Base-by-base conservation (phyloP, 2,329 filamentous ascomycete species). In the Tolypocladium inflatum region DNA sequence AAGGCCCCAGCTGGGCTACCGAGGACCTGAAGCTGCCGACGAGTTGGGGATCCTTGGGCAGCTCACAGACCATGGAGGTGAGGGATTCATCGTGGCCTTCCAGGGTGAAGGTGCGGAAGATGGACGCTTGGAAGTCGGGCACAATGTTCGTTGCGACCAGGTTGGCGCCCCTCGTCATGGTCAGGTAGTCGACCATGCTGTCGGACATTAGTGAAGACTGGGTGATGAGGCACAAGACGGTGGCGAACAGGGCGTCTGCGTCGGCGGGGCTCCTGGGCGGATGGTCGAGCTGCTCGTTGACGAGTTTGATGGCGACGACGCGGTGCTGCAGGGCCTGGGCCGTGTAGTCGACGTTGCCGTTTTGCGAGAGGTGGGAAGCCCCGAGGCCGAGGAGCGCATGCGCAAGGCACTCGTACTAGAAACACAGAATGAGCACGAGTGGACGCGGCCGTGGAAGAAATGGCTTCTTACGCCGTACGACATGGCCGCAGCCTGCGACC, bases 371-470 rank as follows among this genome's bases (percentile, higher is more conserved):
- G 57, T 74, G 70, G 2, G 72, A 73, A 4, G 73, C 74, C 3
- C 70, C 73, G 4, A 75, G 66, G 1, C 67, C 73, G 1, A 75
- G 62, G 54, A 74, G 70, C 30, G 73, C 68, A 56, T 74, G 73
- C 38, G 72, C 66, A 21, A 75, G 62, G 54, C 66, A 73, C 26
- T 74, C 70, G 54, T 68, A 72, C 70, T 75, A 48, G 43, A 45
- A 26, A 0, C 43, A 26, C 43, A 30, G 43, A 3, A 19, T 48
- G 43, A 48, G 43, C 6, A 48, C 5, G 43, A 26, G 21, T 30
- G 26, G 26, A 30, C 4, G 26, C n/a, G 26, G 26, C 26, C 26
- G 26, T 30, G 26, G 26, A 30, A 30, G 26, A 5, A 30, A 5
- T 3, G 26, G 43, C 3, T 30, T 61, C 66, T 62, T 58, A 74